Conservation (phyloP, 2,329 filamentous ascomycete species). For the Aciculosporium take region DNA sequence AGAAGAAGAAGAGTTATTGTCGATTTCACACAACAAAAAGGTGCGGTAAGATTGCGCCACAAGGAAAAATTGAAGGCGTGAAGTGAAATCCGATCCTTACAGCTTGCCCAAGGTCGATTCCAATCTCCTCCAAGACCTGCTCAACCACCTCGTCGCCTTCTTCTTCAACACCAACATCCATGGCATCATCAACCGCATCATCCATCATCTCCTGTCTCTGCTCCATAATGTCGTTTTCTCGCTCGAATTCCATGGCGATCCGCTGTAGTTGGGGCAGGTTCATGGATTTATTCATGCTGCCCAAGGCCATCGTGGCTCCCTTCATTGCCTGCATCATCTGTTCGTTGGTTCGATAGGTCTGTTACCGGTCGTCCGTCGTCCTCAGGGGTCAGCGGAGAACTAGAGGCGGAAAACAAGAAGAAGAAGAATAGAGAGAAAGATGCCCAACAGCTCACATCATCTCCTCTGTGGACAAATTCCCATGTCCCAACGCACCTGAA, state of each 20-base stretch:
- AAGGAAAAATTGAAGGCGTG: not conserved
- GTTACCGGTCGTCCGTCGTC: constrained; percentile 1
- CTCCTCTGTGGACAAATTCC: no score
- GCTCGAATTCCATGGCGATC: constrained; percentile 98
- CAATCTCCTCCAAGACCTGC: constrained; percentile 92
- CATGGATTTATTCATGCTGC: constrained; percentile 97
- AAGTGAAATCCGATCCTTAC: constrained; percentile 44
- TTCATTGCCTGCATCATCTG: constrained; percentile 99
- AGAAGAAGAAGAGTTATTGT: constrained; percentile 6
- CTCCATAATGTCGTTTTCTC: constrained; percentile 98
- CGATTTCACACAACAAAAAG: not conserved
- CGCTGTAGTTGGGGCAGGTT: constrained; percentile 89
- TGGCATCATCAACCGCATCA: constrained; percentile 93
- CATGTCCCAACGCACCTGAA: constrained; percentile 82
- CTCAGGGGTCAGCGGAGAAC: constrained; percentile 10
- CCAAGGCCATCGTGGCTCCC: constrained; percentile 79
- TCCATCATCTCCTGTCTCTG: constrained; percentile 99
- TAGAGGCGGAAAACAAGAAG: no score
- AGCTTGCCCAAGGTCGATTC: constrained; percentile 77
- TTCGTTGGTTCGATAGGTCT: constrained; percentile 96
- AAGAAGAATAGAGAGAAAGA: not conserved
- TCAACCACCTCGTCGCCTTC: constrained; percentile 96
- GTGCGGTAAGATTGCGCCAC: not conserved
- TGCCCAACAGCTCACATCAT: not conserved
- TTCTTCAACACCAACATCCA: constrained; percentile 78